Base-by-base conservation (phyloP, 192 early-diverging fungal genomes). In the Backusella psychrophila region DNA sequence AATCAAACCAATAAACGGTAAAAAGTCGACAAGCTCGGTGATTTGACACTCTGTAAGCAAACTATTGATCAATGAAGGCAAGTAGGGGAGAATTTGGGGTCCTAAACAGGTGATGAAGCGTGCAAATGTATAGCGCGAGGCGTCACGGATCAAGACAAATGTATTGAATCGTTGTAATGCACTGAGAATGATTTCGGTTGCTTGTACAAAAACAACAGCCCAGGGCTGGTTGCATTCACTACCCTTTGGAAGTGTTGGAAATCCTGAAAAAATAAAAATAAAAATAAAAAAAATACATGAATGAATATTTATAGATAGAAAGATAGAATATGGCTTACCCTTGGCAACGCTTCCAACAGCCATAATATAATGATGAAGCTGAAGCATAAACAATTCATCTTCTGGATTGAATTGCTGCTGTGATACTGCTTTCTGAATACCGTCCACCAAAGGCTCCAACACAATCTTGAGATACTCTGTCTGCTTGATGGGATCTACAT, bases 101-200 rank as follows among this genome's bases (percentile, higher is more conserved):
- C 96, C 97, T 35, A 99, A 87, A 46, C 94, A 92, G 72, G 91
- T 93, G 59, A 97, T 91, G 85, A 97, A 86, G 34, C 96, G 88
- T 77, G 95, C 93, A 78, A 96, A 93, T n/a, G 95, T 84, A 76
- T 89, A 92, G 33, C 93, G 80, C 1, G 91, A 84, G 3, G 92
- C 90, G 41, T 92, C 89, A 33, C 93, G 89, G 70, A 93, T 90
- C 41, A 91, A 79, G 71, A 89, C 81, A 81, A 89, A 90, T 38
- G 84, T 77, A 41, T 87, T 87, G 52, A 91, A 77, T 19, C 85
- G 84, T 79, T 93, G 89, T 19, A 96, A 77, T 8, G 92, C 87
- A 35, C 88, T 90, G 31, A 95, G 83, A 63, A 94, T 88, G 74
- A 90, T 91, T 75, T 93, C 91, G 6, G 93, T 89, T 6, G 92